Evolutionary conservation across 2,329 filamentous ascomycete genomes (phyloP).

Genomic region (Colletotrichum echinochloae): DNA sequence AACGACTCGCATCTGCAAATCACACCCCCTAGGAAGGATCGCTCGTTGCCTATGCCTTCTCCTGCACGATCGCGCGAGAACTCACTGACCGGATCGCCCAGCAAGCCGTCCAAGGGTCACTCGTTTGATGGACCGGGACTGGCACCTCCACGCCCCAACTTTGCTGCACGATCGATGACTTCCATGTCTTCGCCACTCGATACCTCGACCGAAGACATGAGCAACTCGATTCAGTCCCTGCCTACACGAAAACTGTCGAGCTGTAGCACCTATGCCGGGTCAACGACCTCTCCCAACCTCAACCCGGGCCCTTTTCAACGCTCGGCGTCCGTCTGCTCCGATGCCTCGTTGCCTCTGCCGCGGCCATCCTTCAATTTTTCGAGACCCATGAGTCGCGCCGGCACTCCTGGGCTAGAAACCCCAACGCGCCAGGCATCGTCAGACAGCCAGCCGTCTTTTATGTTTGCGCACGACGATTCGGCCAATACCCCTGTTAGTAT

Average conservation of each 20-base stretch:
- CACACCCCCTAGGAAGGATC: constrained; percentile 49
- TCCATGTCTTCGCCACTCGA: constrained; percentile 72
- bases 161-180: constrained; percentile 68
- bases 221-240: constrained; percentile 70
- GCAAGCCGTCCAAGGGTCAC: constrained; percentile 55
- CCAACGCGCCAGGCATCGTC: constrained; percentile 73
- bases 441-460: constrained; percentile 75
- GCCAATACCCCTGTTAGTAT: constrained; percentile 79
- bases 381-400: constrained; percentile 82
- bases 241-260: constrained; percentile 82
- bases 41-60: constrained; percentile 51
- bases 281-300: constrained; percentile 66
- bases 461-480: constrained; percentile 70
- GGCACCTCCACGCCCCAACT: constrained; percentile 62
- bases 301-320: constrained; percentile 69
- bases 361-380: constrained; percentile 94
- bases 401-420: constrained; percentile 68
- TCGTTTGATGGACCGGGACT: constrained; percentile 65
- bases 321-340: constrained; percentile 88
- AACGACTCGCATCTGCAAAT: constrained; percentile 41
- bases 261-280: constrained; percentile 63
- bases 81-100: constrained; percentile 56
- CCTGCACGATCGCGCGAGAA: constrained; percentile 46
- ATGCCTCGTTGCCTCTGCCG: constrained; percentile 76
- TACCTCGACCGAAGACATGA: constrained; percentile 78